phyloP scores from a whole-genome alignment of 345 rosid species.

The Isatis tinctoria region DNA sequence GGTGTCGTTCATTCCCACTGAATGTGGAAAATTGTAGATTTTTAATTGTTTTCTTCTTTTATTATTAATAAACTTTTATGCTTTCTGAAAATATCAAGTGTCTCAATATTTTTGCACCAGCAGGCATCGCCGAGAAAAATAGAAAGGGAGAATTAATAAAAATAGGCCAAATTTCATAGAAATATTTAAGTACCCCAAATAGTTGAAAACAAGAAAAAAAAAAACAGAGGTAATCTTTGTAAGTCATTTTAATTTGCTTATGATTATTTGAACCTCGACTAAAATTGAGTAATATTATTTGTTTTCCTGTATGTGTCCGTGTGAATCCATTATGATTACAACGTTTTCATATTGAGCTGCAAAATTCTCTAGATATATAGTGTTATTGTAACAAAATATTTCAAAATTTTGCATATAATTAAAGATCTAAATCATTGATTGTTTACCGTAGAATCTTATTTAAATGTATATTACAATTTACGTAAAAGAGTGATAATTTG shows the following conservation, averaged over 20 bases:
- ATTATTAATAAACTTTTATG: neutral
- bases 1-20: conserved; percentile 58
- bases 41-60: conserved; percentile 4
- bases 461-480: neutral
- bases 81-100: neutral
- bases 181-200: too few relatives aligned
- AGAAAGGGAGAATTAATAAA: neutral
- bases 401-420: too few relatives aligned
- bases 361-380: neutral
- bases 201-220: neutral
- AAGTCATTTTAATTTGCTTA: neutral
- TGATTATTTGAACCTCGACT: neutral
- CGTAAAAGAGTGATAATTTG: conserved; percentile 11
- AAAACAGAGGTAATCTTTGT: neutral
- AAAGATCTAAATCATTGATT: too few relatives aligned
- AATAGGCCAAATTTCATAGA: too few relatives aligned
- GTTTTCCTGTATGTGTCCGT: neutral
- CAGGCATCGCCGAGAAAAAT: neutral
- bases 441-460: too few relatives aligned
- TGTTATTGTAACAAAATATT: neutral
- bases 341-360: neutral
- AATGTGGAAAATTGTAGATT: conserved; percentile 55
- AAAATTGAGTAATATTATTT: neutral
- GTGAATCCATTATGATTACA: neutral
- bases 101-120: neutral